These are phyloP conservation scores for Trichaptum fuscoviolaceum DNA, from an alignment of 768 basidiomycete genomes.

Conservation along the genomic window DNA sequence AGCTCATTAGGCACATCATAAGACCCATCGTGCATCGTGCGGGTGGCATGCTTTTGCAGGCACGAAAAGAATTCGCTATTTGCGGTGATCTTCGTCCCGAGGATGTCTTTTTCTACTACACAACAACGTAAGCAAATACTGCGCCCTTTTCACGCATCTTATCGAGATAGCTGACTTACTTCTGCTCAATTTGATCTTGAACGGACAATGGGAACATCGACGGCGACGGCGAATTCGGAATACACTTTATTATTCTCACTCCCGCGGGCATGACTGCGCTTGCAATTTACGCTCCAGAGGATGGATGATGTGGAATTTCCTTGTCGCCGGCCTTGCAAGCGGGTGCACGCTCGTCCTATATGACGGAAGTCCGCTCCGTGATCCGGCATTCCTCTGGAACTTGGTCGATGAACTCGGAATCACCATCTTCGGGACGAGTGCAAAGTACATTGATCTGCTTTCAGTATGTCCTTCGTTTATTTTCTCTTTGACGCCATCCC, in stretches of 20 bases:
- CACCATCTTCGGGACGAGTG: conserved; percentile 77
- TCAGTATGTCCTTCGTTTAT: conserved; percentile 40
- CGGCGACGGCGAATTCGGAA: neutral
- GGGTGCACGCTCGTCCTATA: conserved; percentile 74
- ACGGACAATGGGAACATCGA: neutral
- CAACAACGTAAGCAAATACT: conserved; percentile 55
- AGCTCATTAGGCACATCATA: neutral
- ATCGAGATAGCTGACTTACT: neutral
- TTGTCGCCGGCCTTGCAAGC: conserved; percentile 56
- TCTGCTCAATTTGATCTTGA: neutral
- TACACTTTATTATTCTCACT: neutral
- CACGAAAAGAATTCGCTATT: conserved; percentile 65
- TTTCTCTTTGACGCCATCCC: conserved; percentile 11
- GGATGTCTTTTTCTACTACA: conserved; percentile 81
- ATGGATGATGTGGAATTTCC: conserved; percentile 94
- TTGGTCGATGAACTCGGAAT: conserved; percentile 65
- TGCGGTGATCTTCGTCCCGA: conserved; percentile 59
- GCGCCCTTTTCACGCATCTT: neutral
- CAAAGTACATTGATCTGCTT: conserved; percentile 77
- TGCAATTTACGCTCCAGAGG: conserved; percentile 38
- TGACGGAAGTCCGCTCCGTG: conserved; percentile 74
- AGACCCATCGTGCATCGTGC: conserved; percentile 77
- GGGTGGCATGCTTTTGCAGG: conserved; percentile 72
- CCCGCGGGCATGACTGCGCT: neutral
- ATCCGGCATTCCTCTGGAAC: conserved; percentile 61